phyloP scores from a whole-genome alignment of 176 grass and related monocot genomes.

The Chrysopogon serrulatus region DNA sequence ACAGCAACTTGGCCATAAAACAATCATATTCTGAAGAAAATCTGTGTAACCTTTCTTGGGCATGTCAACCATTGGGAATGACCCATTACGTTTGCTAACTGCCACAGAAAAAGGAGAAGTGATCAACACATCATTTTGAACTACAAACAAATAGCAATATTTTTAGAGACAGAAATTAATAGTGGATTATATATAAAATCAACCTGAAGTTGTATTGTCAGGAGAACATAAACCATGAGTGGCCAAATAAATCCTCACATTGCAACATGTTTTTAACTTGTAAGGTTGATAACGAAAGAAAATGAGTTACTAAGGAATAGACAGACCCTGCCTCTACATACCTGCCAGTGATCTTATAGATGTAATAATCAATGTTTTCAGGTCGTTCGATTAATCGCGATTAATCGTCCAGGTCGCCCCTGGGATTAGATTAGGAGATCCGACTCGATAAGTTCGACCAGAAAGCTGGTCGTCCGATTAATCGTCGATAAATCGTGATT shows the following conservation, averaged over 20 bases:
- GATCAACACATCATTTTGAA: conserved; percentile 6
- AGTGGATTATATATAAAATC: not conserved
- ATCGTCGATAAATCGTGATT: too few relatives aligned
- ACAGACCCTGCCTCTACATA: not conserved
- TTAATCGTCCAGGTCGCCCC: too few relatives aligned
- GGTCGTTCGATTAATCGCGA: too few relatives aligned
- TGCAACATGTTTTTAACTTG: not conserved
- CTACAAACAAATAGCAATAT: not conserved
- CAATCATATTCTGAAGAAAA: conserved; percentile 19
- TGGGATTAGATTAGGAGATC: too few relatives aligned
- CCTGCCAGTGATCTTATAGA: not conserved
- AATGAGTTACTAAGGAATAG: not conserved
- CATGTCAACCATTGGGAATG: conserved; percentile 84
- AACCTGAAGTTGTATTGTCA: not conserved
- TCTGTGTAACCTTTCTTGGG: conserved; percentile 70
- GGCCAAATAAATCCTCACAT: not conserved
- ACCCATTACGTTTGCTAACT: conserved; percentile 96
- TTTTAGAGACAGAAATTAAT: not conserved
- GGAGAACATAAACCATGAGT: conserved; percentile 1
- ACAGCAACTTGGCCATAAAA: conserved; percentile 6
- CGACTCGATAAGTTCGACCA: too few relatives aligned
- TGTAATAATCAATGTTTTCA: not conserved
- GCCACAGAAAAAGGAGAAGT: not conserved
- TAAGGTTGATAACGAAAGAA: not conserved
- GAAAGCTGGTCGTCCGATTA: too few relatives aligned